These are phyloP conservation scores for Musa balbisiana DNA, from an alignment of 202 grass and related monocot species.

Conservation along the genomic window DNA sequence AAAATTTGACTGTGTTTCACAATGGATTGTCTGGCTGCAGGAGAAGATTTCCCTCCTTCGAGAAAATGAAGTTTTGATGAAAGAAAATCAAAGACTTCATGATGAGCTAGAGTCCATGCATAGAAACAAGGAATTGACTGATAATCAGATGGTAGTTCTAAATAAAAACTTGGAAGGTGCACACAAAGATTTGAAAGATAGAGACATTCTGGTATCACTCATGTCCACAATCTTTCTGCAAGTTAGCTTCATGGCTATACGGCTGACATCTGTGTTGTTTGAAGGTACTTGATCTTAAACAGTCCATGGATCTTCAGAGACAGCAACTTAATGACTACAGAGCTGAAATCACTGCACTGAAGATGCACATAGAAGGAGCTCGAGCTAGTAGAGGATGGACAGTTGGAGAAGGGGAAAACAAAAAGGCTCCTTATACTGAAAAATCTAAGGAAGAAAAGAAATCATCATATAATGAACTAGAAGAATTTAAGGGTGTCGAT, in stretches of 20 bases:
- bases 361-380: slow-evolving; percentile 92
- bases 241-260: background rate
- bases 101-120: slow-evolving; percentile 53
- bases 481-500: slow-evolving; percentile 35
- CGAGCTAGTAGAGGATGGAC: slow-evolving; percentile 51
- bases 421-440: slow-evolving; percentile 26
- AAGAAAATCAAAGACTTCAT: slow-evolving; percentile 63
- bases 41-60: slow-evolving; percentile 83
- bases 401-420: slow-evolving; percentile 29
- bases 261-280: slow-evolving; percentile 11
- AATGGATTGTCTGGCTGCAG: slow-evolving; percentile 29
- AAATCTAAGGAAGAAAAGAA: slow-evolving; percentile 36
- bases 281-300: slow-evolving; percentile 89
- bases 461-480: slow-evolving; percentile 30
- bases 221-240: slow-evolving; percentile 1
- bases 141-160: slow-evolving; percentile 49
- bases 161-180: slow-evolving; percentile 71
- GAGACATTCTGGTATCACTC: slow-evolving; percentile 61
- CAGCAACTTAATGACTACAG: slow-evolving; percentile 83
- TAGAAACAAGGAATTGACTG: slow-evolving; percentile 55
- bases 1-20: slow-evolving; percentile 4
- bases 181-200: slow-evolving; percentile 82
- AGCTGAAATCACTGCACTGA: slow-evolving; percentile 90
- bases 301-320: slow-evolving; percentile 68
- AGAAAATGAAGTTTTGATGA: slow-evolving; percentile 63